Base-by-base conservation (phyloP, 345 rosid species). In the Anastatica hierochuntica region DNA sequence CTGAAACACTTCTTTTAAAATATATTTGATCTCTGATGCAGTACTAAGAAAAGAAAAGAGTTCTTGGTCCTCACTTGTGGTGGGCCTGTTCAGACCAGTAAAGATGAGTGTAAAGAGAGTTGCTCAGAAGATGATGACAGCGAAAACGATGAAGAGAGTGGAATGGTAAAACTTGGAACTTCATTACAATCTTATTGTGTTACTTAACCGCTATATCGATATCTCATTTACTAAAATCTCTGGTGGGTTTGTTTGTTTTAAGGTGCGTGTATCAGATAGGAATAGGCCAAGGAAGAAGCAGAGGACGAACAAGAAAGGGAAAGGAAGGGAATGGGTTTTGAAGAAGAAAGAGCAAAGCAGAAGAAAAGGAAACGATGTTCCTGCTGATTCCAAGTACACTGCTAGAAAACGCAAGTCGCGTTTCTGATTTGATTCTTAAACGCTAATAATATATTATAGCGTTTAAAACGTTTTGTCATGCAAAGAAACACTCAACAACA, bases 311-410 rank as follows among this genome's bases (percentile, higher is more conserved):
- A 85, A 74, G 70, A 82, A 74, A 63, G 86, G 79, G 10, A 88
- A 83, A 66, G 61, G 84, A 24, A 78, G 77, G 62, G 83, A 76
- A 34, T 88, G 98, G 95, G 64, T 88, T 2, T 24, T 92, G 69
- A 85, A 40, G 73, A 92, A 88, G 82, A 92, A 88, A 65, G 86
- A 85, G 20, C 95, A 92, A 53, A 74, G 79, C 80, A 76, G 97
- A 69, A 76, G 71, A 29, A 92, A 88, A 61, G 98, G 97, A 49
- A 75, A 75, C 56, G 60, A 2, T 15, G 95, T 92, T 53, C 97
- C 94, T 53, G 73, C 59, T 0, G 94, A 92, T 62, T 71, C 95
- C 11, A 92, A 72, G 58, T 88, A 79, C 76, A 92, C 95, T 1
- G 94, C 75, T 20, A 65, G 94, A 58, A 88, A 92, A 71, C 77